These are phyloP conservation scores for Takakia lepidozioides DNA, from an alignment of 225 moss, liverwort and hornwort genomes.

Conservation along the genomic window DNA sequence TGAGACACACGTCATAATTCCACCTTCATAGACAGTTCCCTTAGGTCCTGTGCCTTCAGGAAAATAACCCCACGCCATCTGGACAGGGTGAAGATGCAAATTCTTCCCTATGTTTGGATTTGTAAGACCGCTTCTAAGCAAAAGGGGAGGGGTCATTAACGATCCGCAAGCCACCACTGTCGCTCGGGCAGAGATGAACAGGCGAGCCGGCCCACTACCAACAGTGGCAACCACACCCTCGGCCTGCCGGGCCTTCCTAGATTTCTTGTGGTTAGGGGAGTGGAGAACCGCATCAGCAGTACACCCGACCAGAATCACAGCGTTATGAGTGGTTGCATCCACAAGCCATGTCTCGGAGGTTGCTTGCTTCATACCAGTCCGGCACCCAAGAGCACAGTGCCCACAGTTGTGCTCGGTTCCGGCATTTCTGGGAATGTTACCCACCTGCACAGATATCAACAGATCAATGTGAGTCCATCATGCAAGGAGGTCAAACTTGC, in stretches of 20 bases:
- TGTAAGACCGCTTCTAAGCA: slow-evolving; percentile 32
- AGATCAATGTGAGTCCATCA: no score
- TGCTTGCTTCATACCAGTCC: slow-evolving; percentile 38
- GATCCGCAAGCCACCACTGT: slow-evolving; percentile 30
- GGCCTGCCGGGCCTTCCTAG: slow-evolving; percentile 23
- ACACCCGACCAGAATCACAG: slow-evolving; percentile 53
- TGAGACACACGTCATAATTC: slow-evolving; percentile 38
- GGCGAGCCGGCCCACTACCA: slow-evolving; percentile 2
- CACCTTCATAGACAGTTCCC: slow-evolving; percentile 43
- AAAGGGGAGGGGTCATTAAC: slow-evolving; percentile 30
- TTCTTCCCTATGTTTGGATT: slow-evolving; percentile 41
- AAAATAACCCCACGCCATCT: slow-evolving; percentile 42
- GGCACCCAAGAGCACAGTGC: slow-evolving; percentile 67
- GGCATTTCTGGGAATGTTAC: slow-evolving; percentile 37
- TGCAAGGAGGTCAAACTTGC: no score
- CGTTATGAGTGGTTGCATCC: slow-evolving; percentile 45
- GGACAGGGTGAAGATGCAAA: slow-evolving; percentile 43
- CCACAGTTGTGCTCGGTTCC: slow-evolving; percentile 54
- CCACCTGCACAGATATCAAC: no score
- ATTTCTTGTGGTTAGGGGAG: slow-evolving; percentile 7
- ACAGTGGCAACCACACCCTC: slow-evolving; percentile 26
- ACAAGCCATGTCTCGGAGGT: slow-evolving; percentile 60
- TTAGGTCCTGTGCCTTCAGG: slow-evolving; percentile 12
- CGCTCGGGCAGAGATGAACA: slow-evolving; percentile 22
- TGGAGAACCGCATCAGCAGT: slow-evolving; percentile 36